Base-by-base conservation (phyloP, 805 yeast species). In the Ogataea methylovora region DNA sequence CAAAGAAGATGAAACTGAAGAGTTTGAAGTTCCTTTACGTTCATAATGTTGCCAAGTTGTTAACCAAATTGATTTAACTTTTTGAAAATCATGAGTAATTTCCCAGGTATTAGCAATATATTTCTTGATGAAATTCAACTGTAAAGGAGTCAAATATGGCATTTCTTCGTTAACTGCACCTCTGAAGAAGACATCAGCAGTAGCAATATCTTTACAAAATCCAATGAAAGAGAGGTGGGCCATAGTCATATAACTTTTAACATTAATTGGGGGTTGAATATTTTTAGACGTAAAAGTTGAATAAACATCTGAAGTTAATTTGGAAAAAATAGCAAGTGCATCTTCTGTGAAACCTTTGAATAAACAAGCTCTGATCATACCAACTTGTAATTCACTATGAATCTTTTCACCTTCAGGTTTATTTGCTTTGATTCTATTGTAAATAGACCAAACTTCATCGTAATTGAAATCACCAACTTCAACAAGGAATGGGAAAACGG, bases 181-280 rank as follows among this genome's bases (percentile, higher is more conserved):
- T 45, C 76, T 78, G 54, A 80, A 84, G 48, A 84, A 84, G 27
- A 76, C 71, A 49, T 73, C 75, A 4, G 94, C 84, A 30, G 84
- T 78, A 27, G 64, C 65, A 36, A 82, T 66, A 51, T 84, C 87
- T 50, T 73, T 74, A 55, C 86, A 80, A 44, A 73, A 76, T 29
- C 94, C 92, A 51, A 84, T 79, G 47, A 84, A 84, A 3, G 80
- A 68, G 40, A 83, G 65, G 61, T 84, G 94, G 30, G 84, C 79
- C 57, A 80, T 84, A 23, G 81, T 71, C 56, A 82, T 62, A 22
- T 79, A 70, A 33, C 76, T 67, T 33, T 55, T 47, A 64, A 60
- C 55, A 62, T 64, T 55, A 38, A 55, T 55, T 32, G 60, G 60
- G 15, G 60, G 60, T 20, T 54, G 54, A 24, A 50, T 43, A 34